These are phyloP conservation scores for Pichia cephalocereana DNA, from an alignment of 805 yeast species.

Conservation along the genomic window DNA sequence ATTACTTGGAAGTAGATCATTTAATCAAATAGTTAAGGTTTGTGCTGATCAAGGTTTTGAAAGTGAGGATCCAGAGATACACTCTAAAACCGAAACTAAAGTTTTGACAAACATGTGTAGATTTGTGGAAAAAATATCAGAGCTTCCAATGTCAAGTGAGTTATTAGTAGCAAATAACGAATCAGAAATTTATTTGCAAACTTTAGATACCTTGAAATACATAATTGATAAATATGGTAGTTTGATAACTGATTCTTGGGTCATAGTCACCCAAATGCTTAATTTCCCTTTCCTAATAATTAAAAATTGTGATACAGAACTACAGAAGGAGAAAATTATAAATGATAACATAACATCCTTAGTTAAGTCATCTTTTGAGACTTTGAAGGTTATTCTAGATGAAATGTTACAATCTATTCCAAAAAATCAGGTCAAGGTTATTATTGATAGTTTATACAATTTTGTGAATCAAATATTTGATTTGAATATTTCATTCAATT, in stretches of 20 bases:
- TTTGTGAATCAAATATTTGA: conserved; percentile 68
- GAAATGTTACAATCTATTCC: conserved; percentile 77
- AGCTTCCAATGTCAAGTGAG: conserved; percentile 31
- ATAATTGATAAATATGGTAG: conserved; percentile 75
- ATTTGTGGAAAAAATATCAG: conserved; percentile 35
- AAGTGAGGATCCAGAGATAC: conserved; percentile 3
- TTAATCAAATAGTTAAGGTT: conserved; percentile 40
- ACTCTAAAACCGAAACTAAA: conserved; percentile 32
- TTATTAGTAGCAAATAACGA: conserved; percentile 45
- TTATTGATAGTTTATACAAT: conserved; percentile 63
- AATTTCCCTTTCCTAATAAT: conserved; percentile 48
- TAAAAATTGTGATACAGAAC: conserved; percentile 14
- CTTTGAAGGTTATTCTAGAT: conserved; percentile 74
- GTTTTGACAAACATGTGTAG: conserved; percentile 40
- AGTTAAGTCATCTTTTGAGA: conserved; percentile 65
- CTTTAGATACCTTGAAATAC: conserved; percentile 55
- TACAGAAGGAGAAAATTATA: conserved; percentile 26
- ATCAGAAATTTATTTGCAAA: conserved; percentile 55
- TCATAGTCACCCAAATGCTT: conserved; percentile 52
- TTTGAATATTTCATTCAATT: conserved; percentile 80
- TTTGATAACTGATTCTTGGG: conserved; percentile 55
- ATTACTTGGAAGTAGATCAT: conserved; percentile 38
- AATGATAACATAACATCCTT: conserved; percentile 42
- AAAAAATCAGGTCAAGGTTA: conserved; percentile 44
- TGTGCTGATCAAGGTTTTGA: conserved; percentile 35